Evolutionary conservation across 257 asterid species (phyloP).

Genomic region (Rehmannia glutinosa): DNA sequence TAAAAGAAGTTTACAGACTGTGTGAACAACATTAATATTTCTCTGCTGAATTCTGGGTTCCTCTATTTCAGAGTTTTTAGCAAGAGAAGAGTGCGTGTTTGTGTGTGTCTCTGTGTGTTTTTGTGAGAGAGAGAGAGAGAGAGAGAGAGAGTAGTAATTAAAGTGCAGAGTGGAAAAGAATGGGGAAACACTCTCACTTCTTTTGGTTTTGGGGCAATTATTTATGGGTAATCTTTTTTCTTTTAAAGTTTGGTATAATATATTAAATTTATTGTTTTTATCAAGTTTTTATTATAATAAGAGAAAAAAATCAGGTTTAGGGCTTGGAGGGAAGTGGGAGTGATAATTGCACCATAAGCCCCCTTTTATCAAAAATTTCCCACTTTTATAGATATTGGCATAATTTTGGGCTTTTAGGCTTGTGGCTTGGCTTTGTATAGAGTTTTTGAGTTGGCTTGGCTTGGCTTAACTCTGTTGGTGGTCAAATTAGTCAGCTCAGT

Average conservation of each 20-base stretch:
- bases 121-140: conserved; percentile 21
- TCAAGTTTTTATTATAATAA: not conserved
- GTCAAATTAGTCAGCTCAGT: not conserved
- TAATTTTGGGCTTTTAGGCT: conserved; percentile 26
- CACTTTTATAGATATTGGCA: conserved; percentile 21
- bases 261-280: conserved; percentile 19
- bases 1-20: conserved; percentile 12
- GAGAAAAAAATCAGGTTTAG: not conserved
- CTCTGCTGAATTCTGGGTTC: conserved; percentile 28
- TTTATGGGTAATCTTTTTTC: conserved; percentile 27
- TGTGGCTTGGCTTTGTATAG: conserved; percentile 7
- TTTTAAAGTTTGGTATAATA: not conserved
- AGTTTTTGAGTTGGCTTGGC: conserved; percentile 14
- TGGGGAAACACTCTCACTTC: conserved; percentile 21
- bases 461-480: conserved; percentile 6
- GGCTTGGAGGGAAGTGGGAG: conserved; percentile 8
- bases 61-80: conserved; percentile 61
- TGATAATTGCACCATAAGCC: conserved; percentile 25
- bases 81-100: conserved; percentile 2
- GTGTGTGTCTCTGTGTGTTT: not conserved
- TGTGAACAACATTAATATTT: conserved; percentile 19
- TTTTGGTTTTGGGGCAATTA: conserved; percentile 31
- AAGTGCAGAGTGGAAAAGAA: conserved; percentile 15
- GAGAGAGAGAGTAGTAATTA: conserved; percentile 16
- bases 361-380: not conserved